Evolutionary conservation across 495 filamentous ascomycete species (phyloP), one percentile per base, ranked within the genome.

Genomic region (Elasticomyces elasticus): DNA sequence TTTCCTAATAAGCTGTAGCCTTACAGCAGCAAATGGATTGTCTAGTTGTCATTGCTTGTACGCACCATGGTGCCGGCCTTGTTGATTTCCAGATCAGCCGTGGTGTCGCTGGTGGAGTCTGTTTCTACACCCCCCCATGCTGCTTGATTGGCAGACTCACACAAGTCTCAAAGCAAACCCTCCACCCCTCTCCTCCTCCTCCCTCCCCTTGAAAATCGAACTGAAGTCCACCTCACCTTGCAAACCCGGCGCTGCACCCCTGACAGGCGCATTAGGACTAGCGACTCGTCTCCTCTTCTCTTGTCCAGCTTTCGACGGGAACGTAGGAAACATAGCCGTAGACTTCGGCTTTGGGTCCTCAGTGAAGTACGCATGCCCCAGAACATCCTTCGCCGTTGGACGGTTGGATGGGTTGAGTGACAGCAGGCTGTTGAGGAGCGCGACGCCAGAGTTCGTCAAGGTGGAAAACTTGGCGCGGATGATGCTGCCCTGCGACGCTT

Each of bases 231-330:
- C 77, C 54, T 79, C 72, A 0, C 76, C 80, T 12, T 74, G 70
- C 45, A 89, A 71, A 47, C 69, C 77, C 1, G 81, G 82, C 47
- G 82, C 85, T 61, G 85, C 80, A 0, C 90, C 91, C 6, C 89
- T 71, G 28, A 78, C 82, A 1, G 92, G 92, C n/a, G 92, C 92
- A 62, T 87, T 84, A 1, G 92, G 92, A 38, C 84, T 95, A 52
- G 77, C 82, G 25, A 80, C 67, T 27, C 78, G 71, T 55, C 87
- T 73, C 61, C 89, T 68, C 64, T 83, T 86, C 76, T 98, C 92
- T 76, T 91, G 85, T 0, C 89, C 88, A 0, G 91, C 92, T 69
- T 95, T 96, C 46, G 84, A 89, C 1, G 92, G 92, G 64, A 95
- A 98, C 2, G 71, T 72, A 1, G 71, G 71, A 49, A 73, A 72